Conservation (phyloP, 1,284 basidiomycete species). For the Trametes sp. region DNA sequence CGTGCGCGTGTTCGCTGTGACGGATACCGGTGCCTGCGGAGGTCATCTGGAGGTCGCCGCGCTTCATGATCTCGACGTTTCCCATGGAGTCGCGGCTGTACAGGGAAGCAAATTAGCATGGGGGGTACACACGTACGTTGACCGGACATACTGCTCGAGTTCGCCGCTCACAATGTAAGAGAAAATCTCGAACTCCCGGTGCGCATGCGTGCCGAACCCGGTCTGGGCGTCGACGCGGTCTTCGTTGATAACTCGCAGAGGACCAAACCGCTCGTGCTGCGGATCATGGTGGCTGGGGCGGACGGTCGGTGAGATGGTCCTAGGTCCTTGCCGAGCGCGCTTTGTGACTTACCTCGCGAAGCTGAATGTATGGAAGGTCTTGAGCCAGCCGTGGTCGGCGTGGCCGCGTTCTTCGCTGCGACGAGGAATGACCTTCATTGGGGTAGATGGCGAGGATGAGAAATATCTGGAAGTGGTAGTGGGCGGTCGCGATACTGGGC, state of each 20-base stretch:
- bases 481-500: background rate
- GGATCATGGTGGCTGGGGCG: constrained; percentile 66
- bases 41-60: constrained; percentile 90
- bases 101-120: background rate
- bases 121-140: no score
- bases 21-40: constrained; percentile 88
- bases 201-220: constrained; percentile 89
- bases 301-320: background rate
- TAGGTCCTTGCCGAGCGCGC: no score
- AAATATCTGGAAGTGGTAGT: constrained; percentile 3
- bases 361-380: constrained; percentile 88
- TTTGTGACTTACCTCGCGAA: constrained; percentile 69
- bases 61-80: no score
- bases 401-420: constrained; percentile 75
- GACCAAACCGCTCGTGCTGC: constrained; percentile 62
- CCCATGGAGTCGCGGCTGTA: constrained; percentile 86
- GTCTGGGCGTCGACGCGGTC: constrained; percentile 81
- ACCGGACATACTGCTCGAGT: constrained; percentile 72
- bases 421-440: constrained; percentile 59
- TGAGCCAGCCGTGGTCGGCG: constrained; percentile 90
- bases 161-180: constrained; percentile 82
- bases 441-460: constrained; percentile 15
- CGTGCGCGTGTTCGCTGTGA: constrained; percentile 80
- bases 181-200: constrained; percentile 92
- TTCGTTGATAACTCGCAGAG: constrained; percentile 87